A percentile compares a stretch with the other conserved stretches of the same genome.
These are phyloP conservation scores for Neoscytalidium dimidiatum DNA, from an alignment of 2,329 filamentous ascomycete genomes.

Conservation along the genomic window DNA sequence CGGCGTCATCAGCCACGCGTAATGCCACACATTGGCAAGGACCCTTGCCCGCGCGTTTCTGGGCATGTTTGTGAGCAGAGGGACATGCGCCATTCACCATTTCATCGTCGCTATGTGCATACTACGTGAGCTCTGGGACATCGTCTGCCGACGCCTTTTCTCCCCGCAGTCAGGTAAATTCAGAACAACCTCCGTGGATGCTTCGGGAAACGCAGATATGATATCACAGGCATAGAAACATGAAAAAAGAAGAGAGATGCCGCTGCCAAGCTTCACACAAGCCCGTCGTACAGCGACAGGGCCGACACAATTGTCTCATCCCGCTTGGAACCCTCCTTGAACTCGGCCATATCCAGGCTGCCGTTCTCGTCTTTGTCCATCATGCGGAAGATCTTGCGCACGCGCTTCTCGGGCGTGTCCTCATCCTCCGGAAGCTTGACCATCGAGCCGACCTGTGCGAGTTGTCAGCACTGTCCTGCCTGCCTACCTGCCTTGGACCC, in stretches of 20 bases:
- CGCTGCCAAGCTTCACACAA: conserved; percentile 63
- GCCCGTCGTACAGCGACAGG: conserved; percentile 90
- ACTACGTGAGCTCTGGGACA: conserved; percentile 3
- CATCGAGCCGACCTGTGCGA: conserved; percentile 86
- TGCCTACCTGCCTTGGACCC: conserved; percentile 16
- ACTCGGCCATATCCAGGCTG: conserved; percentile 93
- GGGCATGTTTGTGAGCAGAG: background rate
- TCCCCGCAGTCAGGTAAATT: conserved; percentile 7
- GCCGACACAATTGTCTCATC: conserved; percentile 99
- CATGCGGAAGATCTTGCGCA: conserved; percentile 98
- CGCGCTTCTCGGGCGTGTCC: conserved; percentile 97
- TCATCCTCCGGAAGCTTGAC: conserved; percentile 98
- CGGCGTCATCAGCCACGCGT: conserved; percentile 18
- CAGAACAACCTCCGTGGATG: conserved; percentile 29
- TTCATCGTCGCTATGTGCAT: conserved; percentile 17
- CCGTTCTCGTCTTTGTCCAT: conserved; percentile 99
- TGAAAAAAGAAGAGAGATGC: conserved; percentile 28
- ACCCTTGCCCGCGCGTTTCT: background rate
- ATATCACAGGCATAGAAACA: conserved; percentile 40
- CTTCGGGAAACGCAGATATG: conserved; percentile 37
- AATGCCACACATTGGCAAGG: conserved; percentile 4
- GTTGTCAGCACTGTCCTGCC: conserved; percentile 24
- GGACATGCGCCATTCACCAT: conserved; percentile 15
- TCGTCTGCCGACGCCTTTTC: conserved; percentile 6
- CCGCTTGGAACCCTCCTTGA: conserved; percentile 98